Evolutionary conservation across 176 grass and related monocot species (phyloP).

Genomic region (Zoysia japonica): DNA sequence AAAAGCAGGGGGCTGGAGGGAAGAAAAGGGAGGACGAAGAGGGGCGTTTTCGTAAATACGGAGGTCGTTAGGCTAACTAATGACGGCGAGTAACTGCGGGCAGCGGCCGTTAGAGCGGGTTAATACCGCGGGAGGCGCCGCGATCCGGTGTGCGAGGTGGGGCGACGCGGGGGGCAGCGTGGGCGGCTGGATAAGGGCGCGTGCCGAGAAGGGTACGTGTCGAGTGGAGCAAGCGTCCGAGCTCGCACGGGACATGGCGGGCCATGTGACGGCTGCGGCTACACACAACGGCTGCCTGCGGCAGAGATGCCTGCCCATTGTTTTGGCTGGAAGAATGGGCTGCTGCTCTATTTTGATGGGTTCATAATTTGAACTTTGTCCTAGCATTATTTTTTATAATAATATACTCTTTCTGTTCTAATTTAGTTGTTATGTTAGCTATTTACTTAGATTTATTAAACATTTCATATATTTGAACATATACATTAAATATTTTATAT

Average conservation of each 20-base stretch:
- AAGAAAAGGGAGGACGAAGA: neutral
- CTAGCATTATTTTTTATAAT: too few species aligned
- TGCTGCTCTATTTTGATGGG: too few species aligned
- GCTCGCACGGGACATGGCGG: neutral
- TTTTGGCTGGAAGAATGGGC: neutral
- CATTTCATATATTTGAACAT: too few species aligned
- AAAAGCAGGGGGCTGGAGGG: neutral
- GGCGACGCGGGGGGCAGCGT: neutral
- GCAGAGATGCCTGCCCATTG: neutral
- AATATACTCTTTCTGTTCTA: too few species aligned
- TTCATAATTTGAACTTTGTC: too few species aligned
- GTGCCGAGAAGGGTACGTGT: neutral
- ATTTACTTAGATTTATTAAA: too few species aligned
- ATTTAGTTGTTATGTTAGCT: too few species aligned
- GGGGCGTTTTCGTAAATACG: slow-evolving; percentile 30
- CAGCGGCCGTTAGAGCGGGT: neutral
- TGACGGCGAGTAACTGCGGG: neutral
- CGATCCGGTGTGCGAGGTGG: slow-evolving; percentile 25
- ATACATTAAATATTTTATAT: too few species aligned
- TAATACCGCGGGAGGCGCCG: neutral
- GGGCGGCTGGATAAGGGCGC: neutral
- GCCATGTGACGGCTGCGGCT: neutral
- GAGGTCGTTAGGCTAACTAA: neutral
- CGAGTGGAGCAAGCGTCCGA: neutral
- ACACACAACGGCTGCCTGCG: neutral